Percentiles rank a stretch among this genome's conserved stretches.
phyloP scores from a whole-genome alignment of 108 stramenopile species.

The Epithemia pelagica region DNA sequence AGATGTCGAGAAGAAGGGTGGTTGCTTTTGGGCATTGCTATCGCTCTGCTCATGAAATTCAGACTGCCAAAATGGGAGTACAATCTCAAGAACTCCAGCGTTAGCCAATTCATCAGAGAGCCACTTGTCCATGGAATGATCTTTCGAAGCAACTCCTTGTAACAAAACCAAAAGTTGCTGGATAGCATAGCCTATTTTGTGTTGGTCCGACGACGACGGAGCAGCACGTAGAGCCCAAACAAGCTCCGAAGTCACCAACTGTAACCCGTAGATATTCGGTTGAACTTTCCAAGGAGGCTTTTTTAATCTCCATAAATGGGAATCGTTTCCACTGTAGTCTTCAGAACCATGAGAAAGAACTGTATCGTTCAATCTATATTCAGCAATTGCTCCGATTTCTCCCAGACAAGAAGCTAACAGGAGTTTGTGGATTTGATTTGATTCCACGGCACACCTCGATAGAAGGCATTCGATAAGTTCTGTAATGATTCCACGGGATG shows the following conservation, averaged over 20 bases:
- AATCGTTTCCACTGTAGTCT: slow-evolving; percentile 9
- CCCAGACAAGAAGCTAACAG: slow-evolving; percentile 67
- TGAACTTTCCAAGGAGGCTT: slow-evolving; percentile 80
- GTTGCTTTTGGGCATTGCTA: slow-evolving; percentile 23
- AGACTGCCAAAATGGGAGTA: slow-evolving; percentile 82
- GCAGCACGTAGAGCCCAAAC: slow-evolving; percentile 68
- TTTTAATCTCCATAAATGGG: slow-evolving; percentile 39
- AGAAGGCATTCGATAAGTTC: slow-evolving; percentile 57
- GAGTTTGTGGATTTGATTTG: slow-evolving; percentile 41
- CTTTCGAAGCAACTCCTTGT: slow-evolving; percentile 21
- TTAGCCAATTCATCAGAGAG: slow-evolving; percentile 51
- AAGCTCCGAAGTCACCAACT: slow-evolving; percentile 66
- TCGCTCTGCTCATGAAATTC: slow-evolving; percentile 39
- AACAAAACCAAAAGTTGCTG: slow-evolving; percentile 69
- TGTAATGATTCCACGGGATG: slow-evolving; percentile 41
- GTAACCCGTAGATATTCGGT: slow-evolving; percentile 48
- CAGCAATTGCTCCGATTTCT: slow-evolving; percentile 79
- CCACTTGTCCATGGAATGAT: slow-evolving; percentile 50
- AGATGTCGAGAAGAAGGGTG: slow-evolving; percentile 65
- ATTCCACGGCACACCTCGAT: slow-evolving; percentile 56
- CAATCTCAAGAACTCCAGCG: slow-evolving; percentile 50
- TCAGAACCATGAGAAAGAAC: not conserved
- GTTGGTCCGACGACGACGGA: slow-evolving; percentile 55
- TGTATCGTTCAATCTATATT: slow-evolving; percentile 35
- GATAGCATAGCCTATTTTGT: slow-evolving; percentile 77